These are phyloP conservation scores for Arthrobotrys entomopaga DNA, from an alignment of 2,329 filamentous ascomycete species.

Conservation along the genomic window DNA sequence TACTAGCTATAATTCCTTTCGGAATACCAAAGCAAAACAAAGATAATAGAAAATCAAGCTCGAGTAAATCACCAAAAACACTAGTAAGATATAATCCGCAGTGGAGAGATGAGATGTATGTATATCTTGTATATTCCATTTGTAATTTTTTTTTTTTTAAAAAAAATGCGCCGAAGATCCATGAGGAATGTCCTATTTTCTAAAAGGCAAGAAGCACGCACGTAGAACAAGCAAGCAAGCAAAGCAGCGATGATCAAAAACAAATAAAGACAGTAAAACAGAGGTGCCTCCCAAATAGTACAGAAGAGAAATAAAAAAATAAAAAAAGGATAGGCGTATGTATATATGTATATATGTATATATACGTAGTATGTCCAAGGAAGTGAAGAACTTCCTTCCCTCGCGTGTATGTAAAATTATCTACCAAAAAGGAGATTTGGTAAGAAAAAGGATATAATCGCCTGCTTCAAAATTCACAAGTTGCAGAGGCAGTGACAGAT, in stretches of 20 bases:
- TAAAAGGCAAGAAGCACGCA: conserved; percentile 23
- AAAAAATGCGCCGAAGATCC: conserved; percentile 49
- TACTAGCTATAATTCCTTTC: not conserved
- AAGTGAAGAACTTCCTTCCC: conserved; percentile 7
- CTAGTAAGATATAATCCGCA: not conserved
- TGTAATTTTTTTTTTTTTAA: conserved; percentile 37
- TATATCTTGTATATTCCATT: no score
- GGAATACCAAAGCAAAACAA: not conserved
- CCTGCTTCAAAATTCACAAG: conserved; percentile 30
- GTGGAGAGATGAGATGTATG: no score
- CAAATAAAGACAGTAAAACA: no score
- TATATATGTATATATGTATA: conserved; percentile 33
- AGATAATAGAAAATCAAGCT: not conserved
- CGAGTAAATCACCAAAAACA: not conserved
- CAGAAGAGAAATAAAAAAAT: conserved; percentile 10
- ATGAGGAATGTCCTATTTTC: conserved; percentile 53
- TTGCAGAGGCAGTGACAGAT: conserved; percentile 28
- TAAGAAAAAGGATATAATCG: conserved; percentile 17
- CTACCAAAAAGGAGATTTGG: conserved; percentile 27
- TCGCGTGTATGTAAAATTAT: conserved; percentile 18
- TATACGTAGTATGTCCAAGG: no score
- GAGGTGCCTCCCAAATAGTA: conserved; percentile 41
- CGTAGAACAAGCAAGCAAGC: conserved; percentile 5
- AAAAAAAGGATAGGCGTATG: conserved; percentile 5
- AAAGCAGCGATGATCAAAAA: conserved; percentile 18